These are phyloP conservation scores for Scytalidium lignicola DNA, from an alignment of 2,329 filamentous ascomycete genomes.

Conservation along the genomic window DNA sequence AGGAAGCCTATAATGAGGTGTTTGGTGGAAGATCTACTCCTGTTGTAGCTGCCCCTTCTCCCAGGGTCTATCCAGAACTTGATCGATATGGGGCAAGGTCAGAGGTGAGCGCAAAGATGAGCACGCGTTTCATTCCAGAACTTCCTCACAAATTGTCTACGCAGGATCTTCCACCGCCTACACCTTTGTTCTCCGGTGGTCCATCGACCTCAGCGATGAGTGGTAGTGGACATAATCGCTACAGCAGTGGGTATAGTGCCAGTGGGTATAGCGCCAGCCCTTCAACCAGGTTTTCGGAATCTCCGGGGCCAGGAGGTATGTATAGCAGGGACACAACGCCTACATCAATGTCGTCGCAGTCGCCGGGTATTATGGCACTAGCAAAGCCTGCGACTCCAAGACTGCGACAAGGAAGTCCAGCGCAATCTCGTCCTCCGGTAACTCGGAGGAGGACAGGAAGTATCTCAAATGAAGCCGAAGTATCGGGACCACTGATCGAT, in stretches of 20 bases:
- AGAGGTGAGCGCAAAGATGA: slow-evolving; percentile 27
- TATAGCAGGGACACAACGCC: slow-evolving; percentile 77
- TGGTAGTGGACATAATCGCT: slow-evolving; percentile 38
- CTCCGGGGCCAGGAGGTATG: slow-evolving; percentile 55
- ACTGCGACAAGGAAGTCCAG: slow-evolving; percentile 48
- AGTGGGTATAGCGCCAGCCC: slow-evolving; percentile 63
- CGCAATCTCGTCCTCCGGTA: slow-evolving; percentile 54
- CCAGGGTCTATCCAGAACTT: slow-evolving; percentile 50
- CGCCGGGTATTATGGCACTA: slow-evolving; percentile 53
- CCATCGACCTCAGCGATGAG: slow-evolving; percentile 20
- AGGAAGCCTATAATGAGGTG: slow-evolving; percentile 32
- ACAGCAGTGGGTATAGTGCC: slow-evolving; percentile 26
- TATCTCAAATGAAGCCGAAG: slow-evolving; percentile 44
- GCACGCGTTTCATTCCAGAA: slow-evolving; percentile 35
- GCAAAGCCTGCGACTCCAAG: slow-evolving; percentile 36
- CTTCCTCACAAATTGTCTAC: slow-evolving; percentile 54
- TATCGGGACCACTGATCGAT: slow-evolving; percentile 35
- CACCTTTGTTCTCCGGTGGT: slow-evolving; percentile 56
- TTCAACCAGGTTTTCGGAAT: slow-evolving; percentile 71
- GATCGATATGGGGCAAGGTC: slow-evolving; percentile 53
- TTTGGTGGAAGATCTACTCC: slow-evolving; percentile 28
- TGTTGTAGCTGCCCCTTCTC: slow-evolving; percentile 12
- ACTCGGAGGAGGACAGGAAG: slow-evolving; percentile 53
- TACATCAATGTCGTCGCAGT: slow-evolving; percentile 72
- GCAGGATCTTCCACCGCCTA: slow-evolving; percentile 61